Base-by-base conservation (phyloP, 257 asterid species). In the Nicotiana paniculata region DNA sequence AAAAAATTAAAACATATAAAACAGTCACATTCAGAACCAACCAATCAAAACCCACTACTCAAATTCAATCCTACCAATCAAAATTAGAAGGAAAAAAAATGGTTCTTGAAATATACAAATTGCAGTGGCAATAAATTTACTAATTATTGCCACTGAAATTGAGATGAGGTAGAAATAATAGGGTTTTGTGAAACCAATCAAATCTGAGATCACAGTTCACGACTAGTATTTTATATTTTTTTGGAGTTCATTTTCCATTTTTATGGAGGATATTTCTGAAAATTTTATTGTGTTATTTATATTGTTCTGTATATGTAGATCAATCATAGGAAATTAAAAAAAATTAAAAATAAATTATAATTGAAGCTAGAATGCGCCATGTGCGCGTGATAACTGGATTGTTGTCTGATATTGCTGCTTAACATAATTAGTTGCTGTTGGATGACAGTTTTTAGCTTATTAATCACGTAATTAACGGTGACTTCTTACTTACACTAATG, bases 171-270 rank as follows among this genome's bases (percentile, higher is more conserved):
- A 54, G n/a, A 13, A 70, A 21, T 70, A 21, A 72, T 26, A 43
- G 74, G 83, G 85, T 85, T 77, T 53, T 39, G 76, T 67, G 81
- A 75, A 82, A 81, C 76, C 79, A 54, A 81, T 58, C 51, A 77
- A 68, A 76, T 59, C 76, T 77, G 79, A 81, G 83, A 83, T 83
- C 86, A 77, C 74, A 66, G 83, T 16, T 28, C 3, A 74, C 24
- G 8, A 48, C 15, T 74, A 74, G 12, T 17, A 35, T 17, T 17
- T 5, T 39, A 5, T 8, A 9, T 21, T 10, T 66, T 6, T 21
- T 24, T 72, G 24, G 59, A 54, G 59, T 70, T 72, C 2, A 6
- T 24, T 72, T 72, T 74, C 24, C 79, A 74, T 74, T 74, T 74
- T 74, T 74, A 51, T 48, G 0, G 6, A 46, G 21, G 46, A 74